These are phyloP conservation scores for Coniella lustricola DNA, from an alignment of 2,329 filamentous ascomycete species.

Conservation along the genomic window DNA sequence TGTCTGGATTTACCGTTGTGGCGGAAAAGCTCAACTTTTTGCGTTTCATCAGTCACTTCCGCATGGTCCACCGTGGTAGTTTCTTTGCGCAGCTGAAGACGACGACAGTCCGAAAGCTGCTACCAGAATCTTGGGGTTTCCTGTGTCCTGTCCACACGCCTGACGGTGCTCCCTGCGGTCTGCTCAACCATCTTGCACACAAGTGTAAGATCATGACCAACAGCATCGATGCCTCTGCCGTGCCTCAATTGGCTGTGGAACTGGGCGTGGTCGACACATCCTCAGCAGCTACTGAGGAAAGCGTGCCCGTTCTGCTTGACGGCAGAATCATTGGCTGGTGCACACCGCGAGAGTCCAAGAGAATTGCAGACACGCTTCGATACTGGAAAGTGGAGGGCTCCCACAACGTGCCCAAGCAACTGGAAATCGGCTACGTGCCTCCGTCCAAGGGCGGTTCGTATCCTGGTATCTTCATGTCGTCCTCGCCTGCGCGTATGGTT, in stretches of 20 bases:
- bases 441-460: slow-evolving; percentile 88
- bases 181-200: slow-evolving; percentile 91
- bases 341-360: slow-evolving; percentile 70
- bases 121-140: slow-evolving; percentile 97
- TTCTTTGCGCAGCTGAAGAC: slow-evolving; percentile 98
- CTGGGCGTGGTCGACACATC: slow-evolving; percentile 72
- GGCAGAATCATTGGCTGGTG: slow-evolving; percentile 88
- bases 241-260: slow-evolving; percentile 68
- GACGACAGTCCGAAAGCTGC: slow-evolving; percentile 87
- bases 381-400: slow-evolving; percentile 93
- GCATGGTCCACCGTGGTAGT: slow-evolving; percentile 97
- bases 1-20: slow-evolving; percentile 90
- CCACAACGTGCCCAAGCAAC: slow-evolving; percentile 69
- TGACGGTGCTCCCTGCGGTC: slow-evolving; percentile 88
- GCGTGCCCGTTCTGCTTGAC: slow-evolving; percentile 83
- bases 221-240: slow-evolving; percentile 62
- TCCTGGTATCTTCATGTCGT: slow-evolving; percentile 90
- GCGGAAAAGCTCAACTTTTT: slow-evolving; percentile 99
- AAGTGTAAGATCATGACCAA: slow-evolving; percentile 86
- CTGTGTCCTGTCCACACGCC: slow-evolving; percentile 96
- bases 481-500: slow-evolving; percentile 77
- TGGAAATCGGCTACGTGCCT: slow-evolving; percentile 90
- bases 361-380: slow-evolving; percentile 78
- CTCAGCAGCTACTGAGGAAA: slow-evolving; percentile 73
- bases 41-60: slow-evolving; percentile 97